phyloP scores from a whole-genome alignment of 331 rosid genomes.

The Pyracantha coccinea region DNA sequence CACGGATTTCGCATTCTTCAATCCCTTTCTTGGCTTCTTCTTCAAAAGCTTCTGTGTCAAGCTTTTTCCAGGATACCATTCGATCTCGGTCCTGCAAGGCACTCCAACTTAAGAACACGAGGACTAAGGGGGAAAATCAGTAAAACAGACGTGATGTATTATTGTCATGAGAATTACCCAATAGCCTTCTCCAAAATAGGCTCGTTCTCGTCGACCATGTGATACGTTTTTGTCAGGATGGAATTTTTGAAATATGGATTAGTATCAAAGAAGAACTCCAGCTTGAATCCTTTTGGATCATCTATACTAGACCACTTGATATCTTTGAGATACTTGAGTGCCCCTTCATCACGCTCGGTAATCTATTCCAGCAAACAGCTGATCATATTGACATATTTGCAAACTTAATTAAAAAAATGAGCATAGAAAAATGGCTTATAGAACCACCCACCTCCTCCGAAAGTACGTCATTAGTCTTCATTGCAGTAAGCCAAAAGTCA shows the following conservation, averaged over 20 bases:
- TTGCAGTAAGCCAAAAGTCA: conserved; percentile 54
- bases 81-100: conserved; percentile 48
- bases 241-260: conserved; percentile 55
- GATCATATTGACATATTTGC: background rate
- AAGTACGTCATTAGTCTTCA: conserved; percentile 54
- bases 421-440: background rate
- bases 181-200: conserved; percentile 54
- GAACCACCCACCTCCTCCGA: conserved; percentile 42
- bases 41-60: conserved; percentile 49
- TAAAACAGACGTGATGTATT: background rate
- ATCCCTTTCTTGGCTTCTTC: conserved; percentile 57
- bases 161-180: conserved; percentile 38
- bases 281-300: conserved; percentile 56
- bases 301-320: conserved; percentile 53
- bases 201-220: conserved; percentile 54
- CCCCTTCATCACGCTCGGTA: conserved; percentile 64
- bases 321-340: conserved; percentile 57
- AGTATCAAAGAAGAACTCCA: conserved; percentile 49
- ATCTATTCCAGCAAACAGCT: conserved; percentile 32
- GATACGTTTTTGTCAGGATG: conserved; percentile 48
- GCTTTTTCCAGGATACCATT: conserved; percentile 64
- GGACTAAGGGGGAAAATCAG: background rate
- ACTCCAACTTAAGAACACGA: conserved; percentile 3
- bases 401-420: conserved; percentile 7
- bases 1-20: conserved; percentile 42